phyloP scores from a whole-genome alignment of 2,329 filamentous ascomycete genomes.

The Lasiodiplodia sp. region DNA sequence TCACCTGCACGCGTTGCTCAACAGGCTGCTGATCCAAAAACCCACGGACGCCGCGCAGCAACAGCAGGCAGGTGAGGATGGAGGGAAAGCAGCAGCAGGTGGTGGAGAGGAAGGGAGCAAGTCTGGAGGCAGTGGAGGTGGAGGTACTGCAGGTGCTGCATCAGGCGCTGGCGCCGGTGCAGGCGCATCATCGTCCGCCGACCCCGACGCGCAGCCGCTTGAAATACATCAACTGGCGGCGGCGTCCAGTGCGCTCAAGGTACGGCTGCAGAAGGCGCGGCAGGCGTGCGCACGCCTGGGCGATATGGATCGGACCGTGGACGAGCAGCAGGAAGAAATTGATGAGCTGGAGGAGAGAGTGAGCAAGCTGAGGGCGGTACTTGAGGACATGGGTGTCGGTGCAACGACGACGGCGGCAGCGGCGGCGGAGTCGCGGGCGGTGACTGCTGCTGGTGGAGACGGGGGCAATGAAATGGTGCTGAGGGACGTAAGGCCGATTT shows the following conservation, averaged over 20 bases:
- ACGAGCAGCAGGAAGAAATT: conserved; percentile 77
- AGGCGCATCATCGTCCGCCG: conserved; percentile 41
- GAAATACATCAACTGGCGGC: conserved; percentile 79
- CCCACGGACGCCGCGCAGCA: conserved; percentile 40
- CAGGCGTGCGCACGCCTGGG: conserved; percentile 70
- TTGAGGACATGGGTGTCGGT: conserved; percentile 41
- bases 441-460: not conserved
- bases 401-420: not conserved
- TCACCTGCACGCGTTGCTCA: conserved; percentile 78
- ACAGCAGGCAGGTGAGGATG: conserved; percentile 35
- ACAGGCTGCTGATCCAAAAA: conserved; percentile 64
- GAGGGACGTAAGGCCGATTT: not conserved
- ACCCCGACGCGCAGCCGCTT: conserved; percentile 47
- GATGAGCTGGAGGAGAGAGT: conserved; percentile 70
- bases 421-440: not conserved
- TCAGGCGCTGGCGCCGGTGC: conserved; percentile 13
- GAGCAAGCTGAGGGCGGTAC: conserved; percentile 60
- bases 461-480: conserved; percentile 6
- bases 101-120: conserved; percentile 50
- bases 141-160: conserved; percentile 27
- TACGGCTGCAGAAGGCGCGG: conserved; percentile 82
- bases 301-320: conserved; percentile 71
- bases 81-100: conserved; percentile 44
- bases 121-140: conserved; percentile 37
- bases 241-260: conserved; percentile 79